phyloP scores from a whole-genome alignment of 768 basidiomycete species.

The Agrocybe chaxingu region DNA sequence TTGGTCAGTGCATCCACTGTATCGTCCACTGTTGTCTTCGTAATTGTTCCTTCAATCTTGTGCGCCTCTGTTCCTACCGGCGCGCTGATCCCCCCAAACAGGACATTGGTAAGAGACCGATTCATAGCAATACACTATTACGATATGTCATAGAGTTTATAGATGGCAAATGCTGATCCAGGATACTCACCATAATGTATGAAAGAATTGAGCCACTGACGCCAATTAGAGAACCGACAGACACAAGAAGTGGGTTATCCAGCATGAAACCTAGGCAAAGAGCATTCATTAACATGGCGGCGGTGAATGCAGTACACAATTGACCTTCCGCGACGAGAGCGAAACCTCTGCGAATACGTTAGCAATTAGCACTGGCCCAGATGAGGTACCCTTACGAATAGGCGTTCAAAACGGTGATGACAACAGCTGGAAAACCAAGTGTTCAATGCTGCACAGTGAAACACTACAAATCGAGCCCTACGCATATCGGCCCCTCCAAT shows the following conservation, averaged over 20 bases:
- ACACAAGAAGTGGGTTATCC: constrained; percentile 80
- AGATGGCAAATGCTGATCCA: background rate
- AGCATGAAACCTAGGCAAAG: constrained; percentile 70
- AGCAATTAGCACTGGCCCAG: background rate
- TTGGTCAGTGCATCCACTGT: constrained; percentile 75
- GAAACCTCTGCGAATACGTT: constrained; percentile 49
- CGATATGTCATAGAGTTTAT: background rate
- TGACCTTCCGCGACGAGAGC: constrained; percentile 85
- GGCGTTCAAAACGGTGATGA: constrained; percentile 88
- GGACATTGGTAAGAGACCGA: constrained; percentile 77
- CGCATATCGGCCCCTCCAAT: constrained; percentile 95
- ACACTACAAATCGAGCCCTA: constrained; percentile 33
- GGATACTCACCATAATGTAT: constrained; percentile 79
- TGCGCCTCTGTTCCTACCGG: constrained; percentile 51
- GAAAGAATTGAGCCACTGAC: constrained; percentile 90
- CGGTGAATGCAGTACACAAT: background rate
- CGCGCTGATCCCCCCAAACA: constrained; percentile 82
- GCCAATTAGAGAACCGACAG: constrained; percentile 83
- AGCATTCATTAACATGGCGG: constrained; percentile 1
- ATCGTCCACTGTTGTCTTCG: constrained; percentile 76
- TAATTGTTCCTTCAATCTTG: constrained; percentile 82
- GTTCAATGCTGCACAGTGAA: constrained; percentile 8
- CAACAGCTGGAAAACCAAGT: constrained; percentile 54
- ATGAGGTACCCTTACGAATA: constrained; percentile 52
- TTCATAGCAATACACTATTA: constrained; percentile 89